phyloP scores from a whole-genome alignment of 176 grass and related monocot species.

The Stipa capillata region DNA sequence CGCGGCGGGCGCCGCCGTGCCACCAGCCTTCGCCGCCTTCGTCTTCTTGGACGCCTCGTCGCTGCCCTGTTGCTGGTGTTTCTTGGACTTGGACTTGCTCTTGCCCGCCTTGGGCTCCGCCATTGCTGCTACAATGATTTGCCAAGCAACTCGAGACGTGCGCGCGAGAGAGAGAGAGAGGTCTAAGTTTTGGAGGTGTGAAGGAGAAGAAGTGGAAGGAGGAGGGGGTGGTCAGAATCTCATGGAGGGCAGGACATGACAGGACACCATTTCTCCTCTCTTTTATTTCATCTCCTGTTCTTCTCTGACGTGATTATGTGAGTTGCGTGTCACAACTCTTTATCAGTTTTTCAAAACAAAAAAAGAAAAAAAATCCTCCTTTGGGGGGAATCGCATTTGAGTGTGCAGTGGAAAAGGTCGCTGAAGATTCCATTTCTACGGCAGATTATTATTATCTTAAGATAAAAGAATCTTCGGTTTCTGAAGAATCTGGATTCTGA shows the following conservation, averaged over 20 bases:
- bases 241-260: not conserved
- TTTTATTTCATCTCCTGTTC: not conserved
- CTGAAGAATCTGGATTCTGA: not conserved
- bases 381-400: constrained; percentile 21
- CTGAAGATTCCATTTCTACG: not conserved
- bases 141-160: constrained; percentile 40
- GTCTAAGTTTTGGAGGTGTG: not conserved
- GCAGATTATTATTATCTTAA: not conserved
- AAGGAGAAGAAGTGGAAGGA: not conserved
- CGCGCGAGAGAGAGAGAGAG: constrained; percentile 24
- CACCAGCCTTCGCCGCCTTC: not conserved
- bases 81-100: constrained; percentile 32
- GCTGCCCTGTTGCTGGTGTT: not conserved
- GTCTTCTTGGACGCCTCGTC: constrained; percentile 22
- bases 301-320: not conserved
- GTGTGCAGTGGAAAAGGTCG: not conserved
- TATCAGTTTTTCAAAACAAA: not conserved
- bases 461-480: not conserved
- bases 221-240: not conserved
- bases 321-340: not conserved
- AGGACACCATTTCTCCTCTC: not conserved
- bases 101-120: constrained; percentile 32
- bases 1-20: not conserved
- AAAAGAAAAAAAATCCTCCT: no score
- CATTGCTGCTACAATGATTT: constrained; percentile 13